Percentiles rank a stretch among this genome's conserved stretches.
phyloP scores from a whole-genome alignment of 306 rosid species.

The Citrullus colocynthis region DNA sequence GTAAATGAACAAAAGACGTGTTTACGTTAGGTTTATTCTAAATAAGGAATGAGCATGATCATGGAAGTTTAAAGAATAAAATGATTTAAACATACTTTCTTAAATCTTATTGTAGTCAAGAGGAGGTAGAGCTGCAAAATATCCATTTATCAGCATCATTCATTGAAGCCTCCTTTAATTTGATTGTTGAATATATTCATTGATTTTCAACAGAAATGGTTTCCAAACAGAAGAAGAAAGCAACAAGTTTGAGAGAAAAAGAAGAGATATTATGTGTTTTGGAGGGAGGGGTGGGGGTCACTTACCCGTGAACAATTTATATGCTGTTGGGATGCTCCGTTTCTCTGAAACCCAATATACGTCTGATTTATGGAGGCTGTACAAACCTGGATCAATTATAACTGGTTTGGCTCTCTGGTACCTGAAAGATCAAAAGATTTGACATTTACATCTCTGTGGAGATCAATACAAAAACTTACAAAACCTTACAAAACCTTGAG shows the following conservation, averaged over 20 bases:
- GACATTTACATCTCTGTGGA: not conserved
- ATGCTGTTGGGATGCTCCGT: slow-evolving; percentile 60
- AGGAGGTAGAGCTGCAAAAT: not conserved
- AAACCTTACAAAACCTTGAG: not conserved
- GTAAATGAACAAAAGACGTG: not conserved
- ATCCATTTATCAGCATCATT: not conserved
- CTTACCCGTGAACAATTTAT: slow-evolving; percentile 57
- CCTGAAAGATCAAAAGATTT: slow-evolving; percentile 23
- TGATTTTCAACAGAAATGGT: not conserved
- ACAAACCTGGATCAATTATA: slow-evolving; percentile 68
- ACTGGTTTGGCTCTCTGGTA: slow-evolving; percentile 65
- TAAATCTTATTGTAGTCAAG: not conserved
- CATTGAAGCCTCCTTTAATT: not conserved
- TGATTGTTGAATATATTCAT: not conserved
- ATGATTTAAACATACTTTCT: not conserved
- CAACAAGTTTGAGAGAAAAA: not conserved
- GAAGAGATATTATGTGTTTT: not conserved
- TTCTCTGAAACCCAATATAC: slow-evolving; percentile 62
- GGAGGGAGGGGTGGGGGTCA: not conserved
- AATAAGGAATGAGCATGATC: not conserved
- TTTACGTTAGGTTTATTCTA: not conserved
- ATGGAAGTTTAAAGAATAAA: not conserved
- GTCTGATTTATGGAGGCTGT: slow-evolving; percentile 48
- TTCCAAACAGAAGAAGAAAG: not conserved
- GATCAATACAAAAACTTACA: not conserved